Evolutionary conservation across 495 filamentous ascomycete genomes (phyloP), one percentile per base, ranked within the genome.

Genomic region (Echria macrotheca): DNA sequence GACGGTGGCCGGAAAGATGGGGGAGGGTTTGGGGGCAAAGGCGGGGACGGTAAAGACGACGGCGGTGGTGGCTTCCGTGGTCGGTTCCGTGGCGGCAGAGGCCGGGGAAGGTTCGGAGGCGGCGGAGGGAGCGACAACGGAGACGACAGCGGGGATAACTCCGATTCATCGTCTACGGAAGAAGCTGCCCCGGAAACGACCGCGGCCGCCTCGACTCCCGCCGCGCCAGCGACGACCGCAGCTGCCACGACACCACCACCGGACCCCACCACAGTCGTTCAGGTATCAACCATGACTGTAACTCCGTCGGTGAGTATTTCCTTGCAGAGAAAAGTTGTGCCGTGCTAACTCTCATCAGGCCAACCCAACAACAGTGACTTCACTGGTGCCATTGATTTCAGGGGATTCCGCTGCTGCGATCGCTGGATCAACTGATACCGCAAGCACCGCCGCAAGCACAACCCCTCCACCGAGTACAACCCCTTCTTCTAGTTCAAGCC

Each of bases 221-320:
- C 44, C 11, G 17, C 46, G 15, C 46, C 46, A n/a, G 21, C 31
- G 15, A n/a, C 31, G n/a, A 38, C 36, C 1, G 17, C 23, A 1
- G 46, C 32, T 7, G 29, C 31, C 24, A 18, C 31, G 11, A 2
- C 25, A 29, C 33, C 46, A 1, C 33, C 32, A 12, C 32, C 33
- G n/a, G 46, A 38, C 15, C 46, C 36, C 8, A 48, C 46, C 3
- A 48, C 46, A 10, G 35, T 48, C 15, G 9, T 48, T 28, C n/a
- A 8, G 14, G 22, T 48, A 26, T 48, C 46, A 24, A 48, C 46
- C 35, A 48, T 48, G 46, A 48, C 46, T 5, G 17, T 48, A n/a
- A 48, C 46, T 5, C 46, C 46, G 14, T 29, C 46, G 8, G 46
- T 39, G 23, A 38, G 35, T 8, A 31, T 12, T 31, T 1, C 2